phyloP scores from a whole-genome alignment of 225 moss, liverwort and hornwort species.

The Anthoceros angustus region DNA sequence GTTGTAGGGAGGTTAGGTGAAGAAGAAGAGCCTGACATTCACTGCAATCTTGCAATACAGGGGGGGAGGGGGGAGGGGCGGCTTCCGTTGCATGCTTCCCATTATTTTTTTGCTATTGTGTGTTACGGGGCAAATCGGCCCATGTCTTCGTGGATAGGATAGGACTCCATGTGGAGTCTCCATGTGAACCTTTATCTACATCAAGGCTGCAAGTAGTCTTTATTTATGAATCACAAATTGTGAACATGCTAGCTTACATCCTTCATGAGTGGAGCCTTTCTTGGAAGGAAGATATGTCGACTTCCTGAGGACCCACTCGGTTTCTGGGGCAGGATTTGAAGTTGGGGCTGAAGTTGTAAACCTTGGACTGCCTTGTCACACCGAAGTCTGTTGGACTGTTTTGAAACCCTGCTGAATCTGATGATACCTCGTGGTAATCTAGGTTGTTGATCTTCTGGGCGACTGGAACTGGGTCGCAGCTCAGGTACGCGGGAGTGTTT shows the following conservation, averaged over 20 bases:
- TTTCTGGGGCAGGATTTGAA: neutral
- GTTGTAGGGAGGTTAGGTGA: neutral
- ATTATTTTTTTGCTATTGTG: too few species aligned
- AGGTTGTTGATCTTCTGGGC: constrained; percentile 1
- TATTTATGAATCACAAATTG: too few species aligned
- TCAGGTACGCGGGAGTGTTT: neutral
- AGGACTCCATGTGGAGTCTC: too few species aligned
- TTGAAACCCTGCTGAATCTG: neutral
- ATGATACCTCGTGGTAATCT: neutral
- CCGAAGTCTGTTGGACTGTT: constrained; percentile 1
- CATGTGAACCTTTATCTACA: too few species aligned
- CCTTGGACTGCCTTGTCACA: neutral
- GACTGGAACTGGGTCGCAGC: constrained; percentile 1
- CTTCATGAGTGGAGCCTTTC: neutral
- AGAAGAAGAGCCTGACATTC: neutral
- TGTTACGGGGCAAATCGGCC: too few species aligned
- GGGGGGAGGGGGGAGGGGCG: too few species aligned
- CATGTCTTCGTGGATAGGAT: too few species aligned
- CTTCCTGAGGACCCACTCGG: neutral
- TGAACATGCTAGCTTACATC: too few species aligned
- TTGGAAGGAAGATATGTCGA: neutral
- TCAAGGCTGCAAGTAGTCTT: too few species aligned
- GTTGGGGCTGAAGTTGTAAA: neutral
- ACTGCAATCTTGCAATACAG: neutral
- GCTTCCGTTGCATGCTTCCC: too few species aligned